A percentile compares a stretch with the other conserved stretches of the same genome.
phyloP scores from a whole-genome alignment of 768 basidiomycete genomes.

The Naganishia randhawae region DNA sequence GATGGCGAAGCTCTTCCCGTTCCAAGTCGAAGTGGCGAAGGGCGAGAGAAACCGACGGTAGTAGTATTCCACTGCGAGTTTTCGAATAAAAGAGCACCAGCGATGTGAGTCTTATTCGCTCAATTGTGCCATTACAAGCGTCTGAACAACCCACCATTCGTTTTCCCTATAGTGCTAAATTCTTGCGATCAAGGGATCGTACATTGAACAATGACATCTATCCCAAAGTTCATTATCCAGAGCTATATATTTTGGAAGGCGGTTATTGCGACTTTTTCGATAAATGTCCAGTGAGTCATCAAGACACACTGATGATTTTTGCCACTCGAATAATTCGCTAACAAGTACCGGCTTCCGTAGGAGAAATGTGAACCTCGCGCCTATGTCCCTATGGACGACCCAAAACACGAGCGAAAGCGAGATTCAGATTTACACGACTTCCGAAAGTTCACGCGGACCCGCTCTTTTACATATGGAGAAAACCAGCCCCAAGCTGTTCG shows the following conservation, averaged over 20 bases:
- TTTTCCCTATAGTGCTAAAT: constrained; percentile 67
- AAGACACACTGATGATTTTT: background rate
- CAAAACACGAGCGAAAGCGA: constrained; percentile 71
- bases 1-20: constrained; percentile 50
- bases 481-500: constrained; percentile 34
- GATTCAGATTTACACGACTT: constrained; percentile 86
- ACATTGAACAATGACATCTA: constrained; percentile 81
- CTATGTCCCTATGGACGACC: constrained; percentile 95
- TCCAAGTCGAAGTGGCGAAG: constrained; percentile 64
- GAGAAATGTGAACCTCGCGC: constrained; percentile 65
- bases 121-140: constrained; percentile 3
- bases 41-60: constrained; percentile 61
- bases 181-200: constrained; percentile 84
- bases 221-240: constrained; percentile 89
- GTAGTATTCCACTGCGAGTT: constrained; percentile 98
- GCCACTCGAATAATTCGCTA: background rate
- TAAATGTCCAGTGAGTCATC: constrained; percentile 55
- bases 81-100: constrained; percentile 88
- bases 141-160: constrained; percentile 18
- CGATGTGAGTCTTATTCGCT: constrained; percentile 65
- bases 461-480: constrained; percentile 91
- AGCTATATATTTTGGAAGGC: constrained; percentile 93
- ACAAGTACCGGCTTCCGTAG: background rate
- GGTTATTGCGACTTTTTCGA: constrained; percentile 88
- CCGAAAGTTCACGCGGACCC: constrained; percentile 84